phyloP scores from a whole-genome alignment of 78 protist species.

The Dictyostelium citrinum region DNA sequence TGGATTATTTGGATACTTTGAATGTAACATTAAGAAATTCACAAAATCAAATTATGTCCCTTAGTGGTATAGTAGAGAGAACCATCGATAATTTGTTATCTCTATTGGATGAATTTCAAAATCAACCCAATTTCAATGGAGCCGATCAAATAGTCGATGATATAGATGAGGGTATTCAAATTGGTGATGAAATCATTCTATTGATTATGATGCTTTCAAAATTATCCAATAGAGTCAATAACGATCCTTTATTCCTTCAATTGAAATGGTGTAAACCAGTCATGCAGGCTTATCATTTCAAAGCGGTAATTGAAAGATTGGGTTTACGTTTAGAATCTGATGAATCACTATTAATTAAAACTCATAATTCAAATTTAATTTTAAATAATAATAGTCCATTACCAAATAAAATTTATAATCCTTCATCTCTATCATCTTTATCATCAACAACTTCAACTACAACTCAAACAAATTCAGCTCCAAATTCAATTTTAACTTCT shows the following conservation, averaged over 20 bases:
- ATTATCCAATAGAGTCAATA: slow-evolving; percentile 11
- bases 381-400: background rate
- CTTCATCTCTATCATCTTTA: background rate
- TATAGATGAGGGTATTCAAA: slow-evolving; percentile 33
- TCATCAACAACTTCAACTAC: background rate
- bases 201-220: slow-evolving; percentile 40
- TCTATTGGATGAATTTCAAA: slow-evolving; percentile 29
- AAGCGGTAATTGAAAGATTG: slow-evolving; percentile 38
- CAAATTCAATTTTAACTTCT: background rate
- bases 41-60: slow-evolving; percentile 51
- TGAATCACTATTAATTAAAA: slow-evolving; percentile 8
- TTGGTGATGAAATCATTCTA: slow-evolving; percentile 24
- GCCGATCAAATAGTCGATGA: slow-evolving; percentile 27
- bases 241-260: slow-evolving; percentile 22
- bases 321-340: slow-evolving; percentile 25
- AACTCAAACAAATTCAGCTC: background rate
- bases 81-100: slow-evolving; percentile 51
- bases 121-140: background rate
- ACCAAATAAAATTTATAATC: background rate
- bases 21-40: slow-evolving; percentile 37
- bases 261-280: slow-evolving; percentile 35
- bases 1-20: slow-evolving; percentile 54
- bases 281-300: slow-evolving; percentile 30
- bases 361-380: background rate
- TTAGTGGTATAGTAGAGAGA: slow-evolving; percentile 27